These are phyloP conservation scores for Acacia crassicarpa DNA, from an alignment of 306 rosid species.

Conservation along the genomic window DNA sequence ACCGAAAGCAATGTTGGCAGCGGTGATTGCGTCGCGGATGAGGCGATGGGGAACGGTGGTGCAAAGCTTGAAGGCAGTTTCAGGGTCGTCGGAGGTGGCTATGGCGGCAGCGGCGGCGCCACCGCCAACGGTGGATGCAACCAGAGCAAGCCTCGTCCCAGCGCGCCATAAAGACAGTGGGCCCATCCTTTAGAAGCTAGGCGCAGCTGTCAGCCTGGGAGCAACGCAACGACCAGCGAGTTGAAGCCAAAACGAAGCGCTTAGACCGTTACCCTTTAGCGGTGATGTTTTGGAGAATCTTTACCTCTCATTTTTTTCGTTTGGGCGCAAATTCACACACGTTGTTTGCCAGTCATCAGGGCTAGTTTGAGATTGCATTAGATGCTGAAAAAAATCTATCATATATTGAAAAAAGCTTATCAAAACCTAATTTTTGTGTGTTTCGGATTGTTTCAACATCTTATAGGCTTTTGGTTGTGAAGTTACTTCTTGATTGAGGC, in stretches of 20 bases:
- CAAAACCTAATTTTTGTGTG: too few relatives aligned
- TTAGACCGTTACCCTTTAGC: neutral
- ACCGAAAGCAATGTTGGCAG: constrained; percentile 82
- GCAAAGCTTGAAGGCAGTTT: constrained; percentile 68
- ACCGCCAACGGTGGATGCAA: constrained; percentile 57
- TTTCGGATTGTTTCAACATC: too few relatives aligned
- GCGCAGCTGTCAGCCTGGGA: neutral
- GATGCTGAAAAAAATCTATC: too few relatives aligned
- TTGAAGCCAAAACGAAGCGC: neutral
- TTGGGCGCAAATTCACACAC: neutral
- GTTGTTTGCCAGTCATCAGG: neutral
- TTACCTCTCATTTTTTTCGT: too few relatives aligned
- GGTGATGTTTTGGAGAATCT: too few relatives aligned
- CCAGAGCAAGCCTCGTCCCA: constrained; percentile 51
- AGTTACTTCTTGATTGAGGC: too few relatives aligned
- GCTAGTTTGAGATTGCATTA: too few relatives aligned
- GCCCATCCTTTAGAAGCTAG: constrained; percentile 42
- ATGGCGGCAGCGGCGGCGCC: constrained; percentile 66
- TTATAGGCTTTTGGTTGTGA: too few relatives aligned
- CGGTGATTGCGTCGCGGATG: constrained; percentile 65
- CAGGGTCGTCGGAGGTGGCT: constrained; percentile 82
- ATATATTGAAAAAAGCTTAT: too few relatives aligned
- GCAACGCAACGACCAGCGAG: neutral
- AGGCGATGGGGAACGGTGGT: constrained; percentile 78
- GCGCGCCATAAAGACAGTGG: constrained; percentile 78